Evolutionary conservation across 2,329 filamentous ascomycete genomes (phyloP).

Genomic region (Aspergillus sclerotialis): DNA sequence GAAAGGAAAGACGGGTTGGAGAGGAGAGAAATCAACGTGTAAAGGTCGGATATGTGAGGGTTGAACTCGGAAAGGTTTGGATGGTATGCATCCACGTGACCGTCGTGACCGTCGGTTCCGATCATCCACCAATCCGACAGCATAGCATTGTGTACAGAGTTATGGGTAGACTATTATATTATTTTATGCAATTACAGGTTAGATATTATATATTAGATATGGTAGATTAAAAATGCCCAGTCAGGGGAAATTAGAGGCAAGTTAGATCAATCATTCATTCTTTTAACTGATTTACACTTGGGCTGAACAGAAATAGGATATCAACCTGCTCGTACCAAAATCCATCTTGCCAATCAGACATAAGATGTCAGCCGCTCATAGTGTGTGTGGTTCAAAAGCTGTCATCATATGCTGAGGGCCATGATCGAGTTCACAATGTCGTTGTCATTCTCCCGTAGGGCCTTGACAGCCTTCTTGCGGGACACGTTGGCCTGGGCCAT

Average conservation of each 20-base stretch:
- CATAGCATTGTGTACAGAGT: neutral
- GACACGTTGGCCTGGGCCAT: slow-evolving; percentile 97
- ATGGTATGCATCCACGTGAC: slow-evolving; percentile 27
- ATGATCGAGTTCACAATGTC: slow-evolving; percentile 99
- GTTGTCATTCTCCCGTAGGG: slow-evolving; percentile 93
- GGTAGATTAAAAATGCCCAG: no score
- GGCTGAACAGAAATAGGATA: slow-evolving; percentile 17
- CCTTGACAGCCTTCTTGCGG: slow-evolving; percentile 97
- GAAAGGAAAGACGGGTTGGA: slow-evolving; percentile 19
- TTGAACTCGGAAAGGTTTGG: slow-evolving; percentile 35
- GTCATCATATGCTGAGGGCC: slow-evolving; percentile 72
- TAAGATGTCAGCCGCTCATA: slow-evolving; percentile 17
- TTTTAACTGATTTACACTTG: slow-evolving; percentile 33
- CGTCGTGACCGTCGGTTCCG: slow-evolving; percentile 18
- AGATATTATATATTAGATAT: no score
- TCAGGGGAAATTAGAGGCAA: no score
- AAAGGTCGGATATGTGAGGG: slow-evolving; percentile 28
- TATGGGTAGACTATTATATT: no score
- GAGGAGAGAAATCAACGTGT: slow-evolving; percentile 28
- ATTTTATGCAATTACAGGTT: no score
- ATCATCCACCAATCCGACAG: slow-evolving; percentile 9
- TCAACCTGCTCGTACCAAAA: slow-evolving; percentile 23
- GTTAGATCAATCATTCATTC: slow-evolving; percentile 11
- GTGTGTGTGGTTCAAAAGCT: slow-evolving; percentile 11
- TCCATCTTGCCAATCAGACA: slow-evolving; percentile 19